Conservation (phyloP, 2,329 filamentous ascomycete species). For the Arthrobotrys musiformis region DNA sequence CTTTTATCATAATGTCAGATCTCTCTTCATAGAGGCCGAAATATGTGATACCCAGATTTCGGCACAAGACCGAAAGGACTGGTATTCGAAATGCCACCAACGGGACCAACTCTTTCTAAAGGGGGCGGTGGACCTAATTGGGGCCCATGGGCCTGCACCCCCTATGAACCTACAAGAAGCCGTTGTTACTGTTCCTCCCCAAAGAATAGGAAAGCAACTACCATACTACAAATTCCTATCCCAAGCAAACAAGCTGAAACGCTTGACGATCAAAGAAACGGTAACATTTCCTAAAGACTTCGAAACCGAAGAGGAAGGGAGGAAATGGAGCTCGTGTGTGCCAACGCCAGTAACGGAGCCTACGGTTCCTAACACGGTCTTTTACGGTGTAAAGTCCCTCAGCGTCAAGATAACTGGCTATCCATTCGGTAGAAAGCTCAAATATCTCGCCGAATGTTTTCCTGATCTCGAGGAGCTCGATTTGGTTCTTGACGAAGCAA, state of each 20-base stretch:
- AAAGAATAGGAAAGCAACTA: conserved; percentile 4
- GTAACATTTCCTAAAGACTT: neutral
- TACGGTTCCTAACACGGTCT: neutral
- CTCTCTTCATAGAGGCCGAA: neutral
- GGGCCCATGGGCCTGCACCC: neutral
- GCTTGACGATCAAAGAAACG: neutral
- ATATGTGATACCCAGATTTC: conserved; percentile 3
- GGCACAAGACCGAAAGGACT: neutral
- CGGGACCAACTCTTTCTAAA: neutral
- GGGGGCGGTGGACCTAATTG: neutral
- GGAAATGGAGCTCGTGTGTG: neutral
- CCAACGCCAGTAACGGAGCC: neutral
- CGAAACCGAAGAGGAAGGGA: conserved; percentile 1
- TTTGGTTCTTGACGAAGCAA: neutral
- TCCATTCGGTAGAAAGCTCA: neutral
- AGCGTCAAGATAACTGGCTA: neutral
- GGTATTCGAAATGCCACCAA: neutral
- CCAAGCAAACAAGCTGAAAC: neutral
- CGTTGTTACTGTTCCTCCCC: neutral
- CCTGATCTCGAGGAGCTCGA: conserved; percentile 3
- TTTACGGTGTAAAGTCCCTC: neutral
- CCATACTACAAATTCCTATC: conserved; percentile 6
- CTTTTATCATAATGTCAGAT: conserved; percentile 6
- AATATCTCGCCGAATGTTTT: neutral
- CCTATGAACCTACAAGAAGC: neutral